Base-by-base conservation (phyloP, 306 rosid genomes). In the Vicia faba region DNA sequence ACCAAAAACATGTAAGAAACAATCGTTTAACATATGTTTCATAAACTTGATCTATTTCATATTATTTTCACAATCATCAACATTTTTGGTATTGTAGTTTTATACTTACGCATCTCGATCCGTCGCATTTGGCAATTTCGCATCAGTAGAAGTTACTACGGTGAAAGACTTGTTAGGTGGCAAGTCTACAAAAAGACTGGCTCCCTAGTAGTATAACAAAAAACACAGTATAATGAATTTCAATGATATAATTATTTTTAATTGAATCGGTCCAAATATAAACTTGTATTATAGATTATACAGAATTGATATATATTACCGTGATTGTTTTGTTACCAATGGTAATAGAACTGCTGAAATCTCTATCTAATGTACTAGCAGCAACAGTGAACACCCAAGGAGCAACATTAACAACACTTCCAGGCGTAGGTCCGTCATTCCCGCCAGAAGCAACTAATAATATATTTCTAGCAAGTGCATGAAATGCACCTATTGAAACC, bases 341-440 rank as follows among this genome's bases (percentile, higher is more conserved):
- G 12, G 81, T 61, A n/a, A 88, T 28, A 72, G 68, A 83, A 63
- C 72, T 80, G 2, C 57, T 19, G 53, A 91, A 84, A 3, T 81
- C 79, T 13, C 89, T 76, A 15, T 91, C 89, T 3, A 83, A 48
- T 1, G 97, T 86, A 67, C 92, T 84, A 40, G 97, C 90, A 18
- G 78, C 96, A 44, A 88, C 66, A 0, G 96, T 91, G 53, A 91
- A 28, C 0, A 78, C 1, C 97, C 96, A 87, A 0, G 95, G 96
- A 11, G 96, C 70, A 15, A 72, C 79, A 73, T 90, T 87, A 2
- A 61, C 7, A 2, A 85, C 84, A 11, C 74, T 72, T n/a, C 65
- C 77, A 2, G 44, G 69, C 3, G 1, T 10, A 7, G 96, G 95
- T 2, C 96, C 96, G 0, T 73, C 41, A 62, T 90, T 90, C 0